Evolutionary conservation across 2,329 filamentous ascomycete species (phyloP), one percentile per base, ranked within the genome.

Genomic region (Cladobotryum protrusum): DNA sequence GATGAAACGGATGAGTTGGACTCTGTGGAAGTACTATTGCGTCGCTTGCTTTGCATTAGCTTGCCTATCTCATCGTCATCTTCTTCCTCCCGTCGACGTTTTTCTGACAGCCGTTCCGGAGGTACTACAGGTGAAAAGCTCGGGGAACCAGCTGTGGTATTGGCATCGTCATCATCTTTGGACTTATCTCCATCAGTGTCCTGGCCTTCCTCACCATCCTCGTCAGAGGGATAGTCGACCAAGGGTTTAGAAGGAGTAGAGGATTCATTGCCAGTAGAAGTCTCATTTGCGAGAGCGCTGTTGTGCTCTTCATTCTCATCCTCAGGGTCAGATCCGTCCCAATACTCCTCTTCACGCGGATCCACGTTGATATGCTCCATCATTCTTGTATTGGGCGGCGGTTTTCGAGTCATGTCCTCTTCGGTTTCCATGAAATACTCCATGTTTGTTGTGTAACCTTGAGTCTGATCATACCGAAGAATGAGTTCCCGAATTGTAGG

Each of bases 11-110:
- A 64, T 3, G 65, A 55, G 40, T 69, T 74, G 9, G 70, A 67
- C 14, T 70, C 72, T 2, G 72, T 71, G 7, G 79, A 77, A 49
- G 71, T 74, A 63, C 77, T 82, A 59, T 79, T 83, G 35, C 82
- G 77, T 37, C 82, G 75, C 62, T 84, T 85, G 61, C 73, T 74
- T 44, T 79, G 72, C 56, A 88, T 82, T 59, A 96, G 76, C 68
- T 93, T 95, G 48, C 84, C 83, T n/a, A 97, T 72, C 61, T 92
- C 89, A 56, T 96, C 91, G 49, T 96, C 91, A 42, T 96, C 92
- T n/a, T 72, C 89, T 50, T 96, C 92, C 63, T 96, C 91, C 59
- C 93, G 82, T 43, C 92, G 81, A 43, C 92, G 85, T 69, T 97
- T 97, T 66, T 95, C 89, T 0, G 89, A 86, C 15, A 95, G 70